Evolutionary conservation across 371 early-diverging fungal genomes (phyloP).

Genomic region (Rhizomucor pusillus): DNA sequence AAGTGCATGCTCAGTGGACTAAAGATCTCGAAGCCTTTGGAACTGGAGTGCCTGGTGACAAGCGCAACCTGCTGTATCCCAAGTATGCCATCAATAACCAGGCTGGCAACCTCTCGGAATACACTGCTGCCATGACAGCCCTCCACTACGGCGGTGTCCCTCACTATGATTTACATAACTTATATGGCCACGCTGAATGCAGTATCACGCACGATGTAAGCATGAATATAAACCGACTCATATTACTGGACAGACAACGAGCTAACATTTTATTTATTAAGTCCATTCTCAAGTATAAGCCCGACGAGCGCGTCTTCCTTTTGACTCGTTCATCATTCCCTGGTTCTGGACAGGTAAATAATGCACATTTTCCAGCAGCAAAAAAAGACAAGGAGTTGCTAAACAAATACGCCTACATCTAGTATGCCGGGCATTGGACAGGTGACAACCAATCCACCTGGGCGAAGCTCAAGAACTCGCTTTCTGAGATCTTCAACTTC

Average conservation of each 20-base stretch:
- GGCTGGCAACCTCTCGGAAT: conserved; percentile 42
- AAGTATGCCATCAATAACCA: conserved; percentile 42
- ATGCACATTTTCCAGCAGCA: too few relatives aligned
- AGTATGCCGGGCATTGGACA: conserved; percentile 16
- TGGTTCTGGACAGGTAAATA: conserved; percentile 70
- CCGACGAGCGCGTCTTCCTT: conserved; percentile 61
- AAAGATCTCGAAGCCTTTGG: conserved; percentile 10
- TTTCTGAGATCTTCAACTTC: conserved; percentile 60
- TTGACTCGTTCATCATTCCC: conserved; percentile 68
- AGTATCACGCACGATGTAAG: conserved; percentile 50
- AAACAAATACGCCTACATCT: too few relatives aligned
- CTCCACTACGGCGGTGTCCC: conserved; percentile 51
- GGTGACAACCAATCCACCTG: conserved; percentile 61
- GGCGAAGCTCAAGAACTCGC: conserved; percentile 53
- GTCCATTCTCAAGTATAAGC: conserved; percentile 28
- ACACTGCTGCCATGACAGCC: conserved; percentile 59
- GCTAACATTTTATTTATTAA: conserved; percentile 1
- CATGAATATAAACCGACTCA: neutral
- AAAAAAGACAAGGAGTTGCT: too few relatives aligned
- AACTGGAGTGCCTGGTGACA: conserved; percentile 14
- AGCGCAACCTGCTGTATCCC: conserved; percentile 33
- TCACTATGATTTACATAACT: conserved; percentile 65
- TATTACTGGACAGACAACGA: neutral
- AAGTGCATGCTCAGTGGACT: conserved; percentile 3
- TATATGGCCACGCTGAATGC: conserved; percentile 62